Evolutionary conservation across 768 basidiomycete genomes (phyloP).

Genomic region (Boletellus ananiceps): DNA sequence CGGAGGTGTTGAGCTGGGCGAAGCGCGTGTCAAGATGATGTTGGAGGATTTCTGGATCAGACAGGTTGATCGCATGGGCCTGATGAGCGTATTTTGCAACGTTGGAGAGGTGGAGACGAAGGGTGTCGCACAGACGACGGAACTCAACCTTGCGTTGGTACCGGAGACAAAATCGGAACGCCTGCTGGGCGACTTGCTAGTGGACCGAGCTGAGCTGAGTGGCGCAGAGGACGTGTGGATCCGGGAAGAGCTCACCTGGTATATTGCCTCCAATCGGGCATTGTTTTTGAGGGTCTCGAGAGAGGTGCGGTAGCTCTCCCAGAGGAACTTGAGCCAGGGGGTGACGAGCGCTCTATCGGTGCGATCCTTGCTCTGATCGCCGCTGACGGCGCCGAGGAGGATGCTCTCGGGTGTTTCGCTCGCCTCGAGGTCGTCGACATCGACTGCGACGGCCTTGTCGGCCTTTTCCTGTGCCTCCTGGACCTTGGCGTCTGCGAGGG

Average conservation of each 20-base stretch:
- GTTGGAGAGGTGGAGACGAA: slow-evolving; percentile 90
- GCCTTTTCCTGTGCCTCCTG: slow-evolving; percentile 84
- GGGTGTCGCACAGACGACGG: slow-evolving; percentile 91
- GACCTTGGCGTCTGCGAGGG: slow-evolving; percentile 76
- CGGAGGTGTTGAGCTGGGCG: slow-evolving; percentile 91
- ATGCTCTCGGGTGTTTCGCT: slow-evolving; percentile 94
- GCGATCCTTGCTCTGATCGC: slow-evolving; percentile 88
- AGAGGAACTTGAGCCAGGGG: slow-evolving; percentile 97
- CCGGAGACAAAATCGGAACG: slow-evolving; percentile 93
- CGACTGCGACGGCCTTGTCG: slow-evolving; percentile 67
- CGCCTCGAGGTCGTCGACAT: slow-evolving; percentile 94
- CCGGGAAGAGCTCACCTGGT: slow-evolving; percentile 65
- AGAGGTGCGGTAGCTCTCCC: slow-evolving; percentile 96
- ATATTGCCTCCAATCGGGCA: slow-evolving; percentile 84
- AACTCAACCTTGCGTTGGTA: slow-evolving; percentile 96
- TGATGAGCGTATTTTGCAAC: slow-evolving; percentile 95
- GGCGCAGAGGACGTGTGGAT: not conserved
- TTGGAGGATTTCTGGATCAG: slow-evolving; percentile 90
- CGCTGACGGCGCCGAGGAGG: slow-evolving; percentile 82
- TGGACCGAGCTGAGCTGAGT: not conserved
- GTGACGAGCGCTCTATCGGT: slow-evolving; percentile 94
- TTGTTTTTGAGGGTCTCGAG: slow-evolving; percentile 96
- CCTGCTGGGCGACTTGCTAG: slow-evolving; percentile 93
- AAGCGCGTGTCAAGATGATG: slow-evolving; percentile 97
- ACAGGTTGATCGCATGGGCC: slow-evolving; percentile 89